Base-by-base conservation (phyloP, 768 basidiomycete species). In the Phanerodontia chrysosporium region DNA sequence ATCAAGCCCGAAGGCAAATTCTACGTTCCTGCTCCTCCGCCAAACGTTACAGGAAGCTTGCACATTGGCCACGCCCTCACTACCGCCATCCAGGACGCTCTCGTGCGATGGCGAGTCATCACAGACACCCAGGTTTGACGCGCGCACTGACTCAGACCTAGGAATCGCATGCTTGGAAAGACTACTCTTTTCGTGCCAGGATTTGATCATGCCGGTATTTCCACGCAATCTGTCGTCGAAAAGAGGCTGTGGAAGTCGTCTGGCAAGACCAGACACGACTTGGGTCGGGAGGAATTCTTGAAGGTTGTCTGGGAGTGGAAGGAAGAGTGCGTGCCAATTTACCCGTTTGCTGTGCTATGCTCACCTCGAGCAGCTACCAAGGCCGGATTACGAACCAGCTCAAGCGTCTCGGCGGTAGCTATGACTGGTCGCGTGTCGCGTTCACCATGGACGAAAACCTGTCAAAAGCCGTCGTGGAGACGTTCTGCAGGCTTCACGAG, bases 121-220 rank as follows among this genome's bases (percentile, higher is more conserved):
- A 2, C 28, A 1, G 32, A 32, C 3, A 58, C n/a, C 14, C 22
- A n/a, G n/a, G n/a, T n/a, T n/a, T n/a, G 4, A 39, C 21, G 12
- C 21, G 45, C 30, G 21, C 13, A 24, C 42, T 29, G 14, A 3
- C 18, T 16, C 27, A 30, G 28, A 28, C 29, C 46, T 53, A 94
- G 92, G 93, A 93, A 95, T 71, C 92, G 96, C 32, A 99, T 98
- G 97, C 76, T 89, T 42, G 96, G 96, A 1, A 91, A 87, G 74
- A 92, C 92, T 10, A 89, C 90, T 0, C 78, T 98, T 0, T 98
- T 89, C 68, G 83, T 87, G 1, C 97, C 97, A 0, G 97, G 97
- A 16, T 99, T 95, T 68, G 97, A 99, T 73, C 97, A 99, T 67
- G 97, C 97, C 0, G 95, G 96, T 58, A 98, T 99, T 61, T 95